Base-by-base conservation (phyloP, 1,139 yeast species). In the Saccharomycopsis hybrid region DNA sequence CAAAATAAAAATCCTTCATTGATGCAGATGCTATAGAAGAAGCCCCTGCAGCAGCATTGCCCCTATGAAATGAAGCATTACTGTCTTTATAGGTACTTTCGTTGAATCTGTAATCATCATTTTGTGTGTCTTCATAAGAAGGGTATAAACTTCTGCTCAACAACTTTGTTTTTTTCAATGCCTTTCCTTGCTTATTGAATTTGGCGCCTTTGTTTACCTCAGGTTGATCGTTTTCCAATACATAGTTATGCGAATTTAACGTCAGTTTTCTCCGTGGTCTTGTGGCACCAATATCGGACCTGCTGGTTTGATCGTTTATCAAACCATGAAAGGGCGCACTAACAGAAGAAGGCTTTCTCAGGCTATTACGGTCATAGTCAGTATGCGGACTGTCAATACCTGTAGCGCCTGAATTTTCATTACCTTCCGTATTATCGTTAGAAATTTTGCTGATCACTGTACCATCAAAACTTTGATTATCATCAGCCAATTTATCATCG, bases 1-100 rank as follows among this genome's bases (percentile, higher is more conserved):
- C 47, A 5, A 32, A 18, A 32, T 50, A 48, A 25, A 47, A 28
- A 31, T 45, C 39, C 28, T 47, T 43, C 3, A 44, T 32, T 11
- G 48, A 44, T 2, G 44, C 36, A 9, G 46, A 41, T 1, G 46
- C 51, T 13, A 48, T 40, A 18, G 51, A 48, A n/a, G 48, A 37
- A 29, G 43, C 43, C n/a, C n/a, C n/a, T 18, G 11, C 35, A 28
- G 27, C 44, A n/a, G 30, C n/a, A 8, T 40, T 25, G 5, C 43
- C 30, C 5, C 5, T 29, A 24, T 7, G 30, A 9, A 25, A 27
- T 7, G 11, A 11, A 36, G 24, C 24, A 40, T 27, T 27, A 13
- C 28, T 42, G 18, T 13, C 11, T 5, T 42, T 28, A 24, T 13
- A 7, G 30, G n/a, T 40, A 25, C 5, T 18, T 5, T 40, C 8